A percentile compares a stretch with the other conserved stretches of the same genome.
Evolutionary conservation across 257 asterid genomes (phyloP).

Genomic region (Mitragyna speciosa): DNA sequence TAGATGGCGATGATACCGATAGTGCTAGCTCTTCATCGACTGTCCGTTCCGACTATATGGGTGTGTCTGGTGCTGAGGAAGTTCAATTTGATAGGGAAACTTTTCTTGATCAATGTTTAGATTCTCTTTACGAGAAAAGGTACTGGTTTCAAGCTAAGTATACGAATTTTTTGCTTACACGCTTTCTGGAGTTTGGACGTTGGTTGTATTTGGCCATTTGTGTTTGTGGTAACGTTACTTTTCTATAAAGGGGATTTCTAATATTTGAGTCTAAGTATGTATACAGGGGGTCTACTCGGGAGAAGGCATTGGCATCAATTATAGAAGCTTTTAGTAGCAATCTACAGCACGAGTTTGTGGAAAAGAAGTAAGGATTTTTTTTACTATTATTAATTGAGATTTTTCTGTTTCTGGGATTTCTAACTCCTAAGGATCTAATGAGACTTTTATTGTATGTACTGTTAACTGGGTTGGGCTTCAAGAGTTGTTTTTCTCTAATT

Average conservation of each 20-base stretch:
- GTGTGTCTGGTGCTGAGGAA: slow-evolving; percentile 46
- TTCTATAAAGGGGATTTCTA: neutral
- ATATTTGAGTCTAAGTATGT: slow-evolving; percentile 1
- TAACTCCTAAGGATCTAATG: too few relatives aligned
- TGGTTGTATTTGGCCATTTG: neutral
- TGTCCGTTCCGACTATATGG: slow-evolving; percentile 39
- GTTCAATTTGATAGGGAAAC: slow-evolving; percentile 57
- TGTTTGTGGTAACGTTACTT: neutral
- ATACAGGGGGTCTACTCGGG: slow-evolving; percentile 87
- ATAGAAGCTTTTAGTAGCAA: slow-evolving; percentile 70
- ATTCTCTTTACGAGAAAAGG: slow-evolving; percentile 93
- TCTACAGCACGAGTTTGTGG: slow-evolving; percentile 68
- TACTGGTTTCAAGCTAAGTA: slow-evolving; percentile 22
- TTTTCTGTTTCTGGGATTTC: neutral
- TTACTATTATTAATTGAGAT: neutral
- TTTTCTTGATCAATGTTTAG: slow-evolving; percentile 72
- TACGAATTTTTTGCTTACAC: neutral
- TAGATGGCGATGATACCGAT: slow-evolving; percentile 84
- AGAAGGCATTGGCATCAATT: slow-evolving; percentile 73
- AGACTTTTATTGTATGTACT: neutral
- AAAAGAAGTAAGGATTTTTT: slow-evolving; percentile 53
- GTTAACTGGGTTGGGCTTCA: neutral
- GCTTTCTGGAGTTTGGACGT: neutral
- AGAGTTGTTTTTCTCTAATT: neutral
- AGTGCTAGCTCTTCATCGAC: slow-evolving; percentile 75